A percentile compares a stretch with the other conserved stretches of the same genome.
phyloP scores from a whole-genome alignment of 1,284 basidiomycete species.

The Trichosporon sp. region DNA sequence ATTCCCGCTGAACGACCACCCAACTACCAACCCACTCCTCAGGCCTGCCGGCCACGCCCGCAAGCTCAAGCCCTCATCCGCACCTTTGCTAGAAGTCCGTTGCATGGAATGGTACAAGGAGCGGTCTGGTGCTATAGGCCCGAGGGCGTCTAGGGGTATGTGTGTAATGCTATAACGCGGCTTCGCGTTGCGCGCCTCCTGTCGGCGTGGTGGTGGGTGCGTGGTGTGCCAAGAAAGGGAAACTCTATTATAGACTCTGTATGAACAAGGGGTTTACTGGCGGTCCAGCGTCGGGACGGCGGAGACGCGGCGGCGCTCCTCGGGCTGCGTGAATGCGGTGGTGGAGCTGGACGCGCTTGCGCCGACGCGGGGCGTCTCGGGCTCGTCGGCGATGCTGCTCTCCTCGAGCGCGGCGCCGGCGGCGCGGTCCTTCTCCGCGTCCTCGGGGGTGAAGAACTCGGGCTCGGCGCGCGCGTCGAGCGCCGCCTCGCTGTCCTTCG shows the following conservation, averaged over 20 bases:
- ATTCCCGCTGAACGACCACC: no score
- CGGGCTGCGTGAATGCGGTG: not conserved
- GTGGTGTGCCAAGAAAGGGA: no score
- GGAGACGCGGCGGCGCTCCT: not conserved
- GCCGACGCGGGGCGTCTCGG: not conserved
- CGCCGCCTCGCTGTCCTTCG: not conserved
- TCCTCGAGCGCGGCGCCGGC: not conserved
- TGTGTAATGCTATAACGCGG: not conserved
- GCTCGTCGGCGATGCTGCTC: not conserved
- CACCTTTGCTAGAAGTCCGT: not conserved
- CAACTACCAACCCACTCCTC: no score
- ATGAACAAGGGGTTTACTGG: not conserved
- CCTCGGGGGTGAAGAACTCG: not conserved
- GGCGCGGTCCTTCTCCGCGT: not conserved
- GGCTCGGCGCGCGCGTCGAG: not conserved
- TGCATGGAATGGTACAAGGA: not conserved
- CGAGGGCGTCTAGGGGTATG: not conserved
- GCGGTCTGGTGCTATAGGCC: not conserved
- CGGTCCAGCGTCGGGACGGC: not conserved
- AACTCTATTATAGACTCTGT: not conserved
- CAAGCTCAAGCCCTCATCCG: no score
- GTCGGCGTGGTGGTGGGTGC: no score
- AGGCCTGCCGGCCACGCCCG: no score
- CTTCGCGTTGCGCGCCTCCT: no score
- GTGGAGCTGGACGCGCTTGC: not conserved